Conservation (phyloP, 2,329 filamentous ascomycete genomes). For the Bipolaris sorokiniana region DNA sequence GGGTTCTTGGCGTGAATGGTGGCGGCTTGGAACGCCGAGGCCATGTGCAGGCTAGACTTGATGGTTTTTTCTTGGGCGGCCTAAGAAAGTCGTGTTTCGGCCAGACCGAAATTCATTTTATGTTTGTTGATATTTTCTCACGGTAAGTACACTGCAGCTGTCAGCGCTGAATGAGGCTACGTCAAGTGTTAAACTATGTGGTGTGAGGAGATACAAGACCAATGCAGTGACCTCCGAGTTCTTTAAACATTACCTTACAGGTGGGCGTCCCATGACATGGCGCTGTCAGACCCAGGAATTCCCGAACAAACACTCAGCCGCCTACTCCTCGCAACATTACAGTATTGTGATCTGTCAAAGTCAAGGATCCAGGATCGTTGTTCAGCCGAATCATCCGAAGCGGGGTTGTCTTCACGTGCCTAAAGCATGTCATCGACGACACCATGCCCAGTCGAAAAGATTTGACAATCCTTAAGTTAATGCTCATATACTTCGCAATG, state of each 20-base stretch:
- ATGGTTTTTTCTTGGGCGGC: conserved; percentile 2
- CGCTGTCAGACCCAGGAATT: background rate
- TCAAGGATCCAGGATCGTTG: background rate
- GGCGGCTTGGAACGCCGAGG: conserved; percentile 7
- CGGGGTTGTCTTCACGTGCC: background rate
- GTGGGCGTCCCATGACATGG: background rate
- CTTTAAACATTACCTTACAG: background rate
- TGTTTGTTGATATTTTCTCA: background rate
- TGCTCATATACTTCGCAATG: too few relatives aligned
- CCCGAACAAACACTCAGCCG: background rate
- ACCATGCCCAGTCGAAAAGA: background rate
- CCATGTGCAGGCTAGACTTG: conserved; percentile 15
- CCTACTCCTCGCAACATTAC: background rate
- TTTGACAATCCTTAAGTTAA: background rate
- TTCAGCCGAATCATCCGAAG: background rate
- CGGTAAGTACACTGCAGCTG: background rate
- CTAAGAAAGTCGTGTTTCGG: background rate
- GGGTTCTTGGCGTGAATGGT: conserved; percentile 4
- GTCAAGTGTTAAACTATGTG: background rate
- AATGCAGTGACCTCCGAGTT: background rate
- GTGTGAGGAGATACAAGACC: conserved; percentile 3
- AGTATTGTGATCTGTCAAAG: background rate
- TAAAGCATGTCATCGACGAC: background rate
- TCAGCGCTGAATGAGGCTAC: conserved; percentile 4
- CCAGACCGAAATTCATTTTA: background rate